Percentiles rank a stretch among this genome's conserved stretches.
Evolutionary conservation across 352 stramenopile species (phyloP).

Genomic region (Globisporangium apiculatum): DNA sequence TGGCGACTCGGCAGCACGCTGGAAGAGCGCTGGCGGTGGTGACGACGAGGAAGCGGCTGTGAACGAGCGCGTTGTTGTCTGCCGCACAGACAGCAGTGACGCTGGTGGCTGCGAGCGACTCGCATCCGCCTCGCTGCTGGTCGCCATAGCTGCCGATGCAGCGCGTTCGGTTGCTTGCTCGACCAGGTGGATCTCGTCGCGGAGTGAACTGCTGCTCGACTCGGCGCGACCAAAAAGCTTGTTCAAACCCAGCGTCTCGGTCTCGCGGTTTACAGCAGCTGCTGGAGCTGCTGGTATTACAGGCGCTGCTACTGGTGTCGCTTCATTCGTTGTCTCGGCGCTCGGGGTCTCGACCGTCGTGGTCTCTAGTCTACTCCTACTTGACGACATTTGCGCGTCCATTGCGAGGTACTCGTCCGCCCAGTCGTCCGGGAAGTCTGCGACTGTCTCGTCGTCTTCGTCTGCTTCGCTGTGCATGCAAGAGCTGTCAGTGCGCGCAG

Average conservation of each 20-base stretch:
- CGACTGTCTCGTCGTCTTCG: constrained; percentile 12
- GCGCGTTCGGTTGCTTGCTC: constrained; percentile 6
- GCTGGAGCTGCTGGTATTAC: no score
- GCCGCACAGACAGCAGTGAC: no score
- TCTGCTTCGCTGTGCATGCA: background rate
- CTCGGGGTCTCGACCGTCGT: background rate
- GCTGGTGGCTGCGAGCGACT: background rate
- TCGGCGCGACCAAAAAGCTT: constrained; percentile 6
- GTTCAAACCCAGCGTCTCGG: background rate
- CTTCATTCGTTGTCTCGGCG: no score
- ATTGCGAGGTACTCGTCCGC: constrained; percentile 29
- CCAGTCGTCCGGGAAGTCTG: constrained; percentile 33
- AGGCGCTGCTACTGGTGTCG: no score
- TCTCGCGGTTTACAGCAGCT: background rate
- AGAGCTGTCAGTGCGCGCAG: background rate
- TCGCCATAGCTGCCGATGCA: background rate
- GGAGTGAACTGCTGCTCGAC: constrained; percentile 3
- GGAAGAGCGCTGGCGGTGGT: background rate
- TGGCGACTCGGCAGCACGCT: no score
- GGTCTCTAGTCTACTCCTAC: background rate
- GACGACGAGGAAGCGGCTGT: background rate
- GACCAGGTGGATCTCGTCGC: constrained; percentile 9
- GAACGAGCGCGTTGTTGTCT: background rate
- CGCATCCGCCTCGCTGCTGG: background rate
- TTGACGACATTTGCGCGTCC: constrained; percentile 1